phyloP scores from a whole-genome alignment of 306 rosid species.

The Casuarina cunninghamiana region DNA sequence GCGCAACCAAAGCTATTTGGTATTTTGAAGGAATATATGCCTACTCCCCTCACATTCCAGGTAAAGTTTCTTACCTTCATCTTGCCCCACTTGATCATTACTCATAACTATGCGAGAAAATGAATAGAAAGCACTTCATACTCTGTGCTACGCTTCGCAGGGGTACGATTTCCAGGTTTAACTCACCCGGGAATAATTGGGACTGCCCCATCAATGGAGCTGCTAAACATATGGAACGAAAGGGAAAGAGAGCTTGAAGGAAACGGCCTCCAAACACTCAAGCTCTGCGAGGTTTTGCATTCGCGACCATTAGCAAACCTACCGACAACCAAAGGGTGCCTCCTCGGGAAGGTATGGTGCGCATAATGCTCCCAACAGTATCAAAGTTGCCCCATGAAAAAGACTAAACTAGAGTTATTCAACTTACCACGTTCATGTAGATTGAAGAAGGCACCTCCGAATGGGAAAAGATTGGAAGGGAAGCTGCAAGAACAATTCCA shows the following conservation, averaged over 20 bases:
- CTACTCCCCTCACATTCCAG: slow-evolving; percentile 93
- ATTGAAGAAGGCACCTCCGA: slow-evolving; percentile 56
- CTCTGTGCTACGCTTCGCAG: slow-evolving; percentile 33
- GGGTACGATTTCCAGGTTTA: slow-evolving; percentile 88
- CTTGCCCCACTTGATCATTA: background rate
- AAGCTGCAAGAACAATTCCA: slow-evolving; percentile 95
- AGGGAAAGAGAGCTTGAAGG: slow-evolving; percentile 66
- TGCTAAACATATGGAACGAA: slow-evolving; percentile 77
- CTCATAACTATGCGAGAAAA: background rate
- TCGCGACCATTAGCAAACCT: slow-evolving; percentile 83
- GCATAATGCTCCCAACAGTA: background rate
- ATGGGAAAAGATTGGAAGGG: slow-evolving; percentile 81
- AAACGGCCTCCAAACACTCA: slow-evolving; percentile 60
- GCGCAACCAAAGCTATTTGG: slow-evolving; percentile 88
- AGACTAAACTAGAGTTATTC: background rate
- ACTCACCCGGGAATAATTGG: slow-evolving; percentile 93
- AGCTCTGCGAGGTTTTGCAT: slow-evolving; percentile 84
- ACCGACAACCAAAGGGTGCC: slow-evolving; percentile 65
- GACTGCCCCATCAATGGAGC: slow-evolving; percentile 88
- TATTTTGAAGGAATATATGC: slow-evolving; percentile 92
- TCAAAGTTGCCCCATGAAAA: background rate
- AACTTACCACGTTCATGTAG: slow-evolving; percentile 28
- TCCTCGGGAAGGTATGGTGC: slow-evolving; percentile 70
- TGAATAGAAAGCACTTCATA: background rate
- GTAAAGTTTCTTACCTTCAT: slow-evolving; percentile 37